Evolutionary conservation across 148 eudicot genomes (phyloP).

Genomic region (Persicaria tinctoria): DNA sequence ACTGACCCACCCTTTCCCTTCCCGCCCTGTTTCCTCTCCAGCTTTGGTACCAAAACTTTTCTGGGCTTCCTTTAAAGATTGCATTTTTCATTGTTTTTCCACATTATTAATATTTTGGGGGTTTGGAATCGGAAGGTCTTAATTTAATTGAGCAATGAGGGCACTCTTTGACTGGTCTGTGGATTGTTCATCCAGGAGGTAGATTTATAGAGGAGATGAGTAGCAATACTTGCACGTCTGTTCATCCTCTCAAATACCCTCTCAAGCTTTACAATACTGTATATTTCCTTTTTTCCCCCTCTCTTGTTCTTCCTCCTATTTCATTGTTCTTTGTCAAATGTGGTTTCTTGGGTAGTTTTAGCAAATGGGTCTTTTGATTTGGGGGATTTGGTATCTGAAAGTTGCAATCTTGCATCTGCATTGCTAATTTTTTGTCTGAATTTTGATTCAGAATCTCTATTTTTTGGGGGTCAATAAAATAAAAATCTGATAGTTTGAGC

Average conservation of each 20-base stretch:
- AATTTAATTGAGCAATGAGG: background rate
- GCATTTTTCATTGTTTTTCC: background rate
- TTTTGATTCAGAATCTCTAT: background rate
- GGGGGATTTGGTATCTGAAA: background rate
- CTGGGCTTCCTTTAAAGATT: background rate
- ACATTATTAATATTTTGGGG: background rate
- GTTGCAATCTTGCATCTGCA: background rate
- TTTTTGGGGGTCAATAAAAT: background rate
- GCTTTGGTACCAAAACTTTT: background rate
- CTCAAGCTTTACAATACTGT: background rate
- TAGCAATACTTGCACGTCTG: conserved; percentile 13
- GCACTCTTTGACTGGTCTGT: conserved; percentile 7
- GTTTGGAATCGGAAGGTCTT: background rate
- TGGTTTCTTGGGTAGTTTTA: background rate
- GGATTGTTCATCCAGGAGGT: background rate
- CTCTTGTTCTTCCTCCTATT: background rate
- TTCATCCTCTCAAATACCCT: conserved; percentile 3
- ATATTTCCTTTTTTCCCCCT: background rate
- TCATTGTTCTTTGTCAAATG: background rate
- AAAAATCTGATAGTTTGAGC: background rate
- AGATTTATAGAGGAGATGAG: conserved; percentile 9
- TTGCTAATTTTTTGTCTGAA: background rate
- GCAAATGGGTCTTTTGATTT: conserved; percentile 10
- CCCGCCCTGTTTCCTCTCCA: conserved; percentile 5
- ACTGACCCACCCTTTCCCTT: conserved; percentile 2